These are phyloP conservation scores for Panicum virgatum DNA, from an alignment of 202 grass and related monocot genomes.

Conservation along the genomic window DNA sequence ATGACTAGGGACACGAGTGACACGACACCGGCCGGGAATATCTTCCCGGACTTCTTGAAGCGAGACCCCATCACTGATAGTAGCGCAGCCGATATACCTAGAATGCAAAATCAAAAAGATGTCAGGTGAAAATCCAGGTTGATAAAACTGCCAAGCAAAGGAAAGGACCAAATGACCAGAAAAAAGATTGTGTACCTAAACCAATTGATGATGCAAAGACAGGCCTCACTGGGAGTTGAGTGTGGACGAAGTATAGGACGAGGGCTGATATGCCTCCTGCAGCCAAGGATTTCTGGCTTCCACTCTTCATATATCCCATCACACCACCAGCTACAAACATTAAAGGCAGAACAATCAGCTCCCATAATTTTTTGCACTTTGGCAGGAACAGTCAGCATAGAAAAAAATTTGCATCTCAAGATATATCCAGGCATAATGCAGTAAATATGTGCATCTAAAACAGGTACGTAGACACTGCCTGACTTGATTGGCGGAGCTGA, in stretches of 20 bases:
- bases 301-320: slow-evolving; percentile 87
- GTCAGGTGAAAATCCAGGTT: neutral
- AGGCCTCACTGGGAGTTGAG: slow-evolving; percentile 75
- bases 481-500: neutral
- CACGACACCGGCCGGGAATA: slow-evolving; percentile 83
- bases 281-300: slow-evolving; percentile 86
- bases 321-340: slow-evolving; percentile 63
- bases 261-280: slow-evolving; percentile 82
- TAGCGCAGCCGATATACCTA: slow-evolving; percentile 72
- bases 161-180: neutral
- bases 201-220: slow-evolving; percentile 75
- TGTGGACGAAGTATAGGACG: slow-evolving; percentile 71
- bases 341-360: slow-evolving; percentile 14
- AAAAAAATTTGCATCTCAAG: neutral
- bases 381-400: neutral
- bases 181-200: slow-evolving; percentile 53
- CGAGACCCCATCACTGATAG: slow-evolving; percentile 85
- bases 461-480: neutral
- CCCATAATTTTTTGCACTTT: neutral
- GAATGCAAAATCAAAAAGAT: neutral
- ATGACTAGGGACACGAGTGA: slow-evolving; percentile 77
- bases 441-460: neutral
- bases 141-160: slow-evolving; percentile 1
- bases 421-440: neutral
- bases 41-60: slow-evolving; percentile 82